Base-by-base conservation (phyloP, 2,329 filamentous ascomycete species). In the Exophiala spinifera region DNA sequence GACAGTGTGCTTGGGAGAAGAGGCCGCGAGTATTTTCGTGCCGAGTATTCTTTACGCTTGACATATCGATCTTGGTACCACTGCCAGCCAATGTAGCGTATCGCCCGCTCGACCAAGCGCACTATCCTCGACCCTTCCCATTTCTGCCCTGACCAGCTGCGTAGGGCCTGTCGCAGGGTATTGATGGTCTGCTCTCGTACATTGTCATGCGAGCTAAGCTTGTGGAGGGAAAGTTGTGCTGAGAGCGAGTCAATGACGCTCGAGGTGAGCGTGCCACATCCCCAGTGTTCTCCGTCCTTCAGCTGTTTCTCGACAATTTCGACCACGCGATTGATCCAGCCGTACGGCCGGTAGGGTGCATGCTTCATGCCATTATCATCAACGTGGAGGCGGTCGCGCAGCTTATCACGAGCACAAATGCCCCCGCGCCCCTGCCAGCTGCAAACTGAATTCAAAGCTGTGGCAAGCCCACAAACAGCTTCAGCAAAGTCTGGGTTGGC, bases 401-500 rank as follows among this genome's bases (percentile, higher is more conserved):
- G 83, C 7, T 88, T 89, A 48, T 77, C 78, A 49, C 85, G 80
- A n/a, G 89, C 80, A 21, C 89, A 78, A 43, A 95, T 86, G 1
- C 94, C 94, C 57, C 94, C 94, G 60, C 94, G 84, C 25, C 90
- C 90, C 65, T 83, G 82, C 94, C 94, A 99, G 66, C 92, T 88
- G 68, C 94, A 99, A 4, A 99, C 91, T 5, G 94, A 97, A 68
- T 96, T 97, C 48, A 99, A 76, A 1, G 94, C 92, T 55, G 95
- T 97, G 1, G 91, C 91, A 49, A 99, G 79, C 6, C 94, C 94
- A 70, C 94, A 99, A 0, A 99, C 92, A 5, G 94, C 94, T 73
- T 99, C 94, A 1, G 94, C 90, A 72, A 99, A 99, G 31, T 95
- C 88, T 0, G 94, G 92, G 63, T 94, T 99, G n/a, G 91, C 85